A percentile compares a stretch with the other conserved stretches of the same genome.
These are phyloP conservation scores for Amauroascus niger DNA, from an alignment of 2,329 filamentous ascomycete genomes.

Conservation along the genomic window DNA sequence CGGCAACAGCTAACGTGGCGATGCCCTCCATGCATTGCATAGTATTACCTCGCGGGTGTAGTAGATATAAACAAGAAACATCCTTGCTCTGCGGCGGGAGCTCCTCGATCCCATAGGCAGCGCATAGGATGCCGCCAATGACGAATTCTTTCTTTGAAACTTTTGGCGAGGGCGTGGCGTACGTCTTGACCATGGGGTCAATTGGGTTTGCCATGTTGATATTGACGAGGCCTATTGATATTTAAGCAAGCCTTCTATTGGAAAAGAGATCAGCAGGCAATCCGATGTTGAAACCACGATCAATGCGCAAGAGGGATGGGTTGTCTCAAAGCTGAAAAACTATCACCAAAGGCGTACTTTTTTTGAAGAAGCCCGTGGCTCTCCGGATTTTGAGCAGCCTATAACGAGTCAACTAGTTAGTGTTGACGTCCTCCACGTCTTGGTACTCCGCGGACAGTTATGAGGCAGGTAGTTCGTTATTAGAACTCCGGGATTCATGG, in stretches of 20 bases:
- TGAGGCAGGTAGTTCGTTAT: no score
- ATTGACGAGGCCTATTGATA: neutral
- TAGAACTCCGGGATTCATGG: no score
- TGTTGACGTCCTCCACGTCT: neutral
- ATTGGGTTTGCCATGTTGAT: conserved; percentile 28
- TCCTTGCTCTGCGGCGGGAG: conserved; percentile 47
- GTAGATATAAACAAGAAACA: conserved; percentile 78
- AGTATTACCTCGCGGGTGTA: conserved; percentile 66
- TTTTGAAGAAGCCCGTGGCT: neutral
- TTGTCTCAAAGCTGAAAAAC: no score
- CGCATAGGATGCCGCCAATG: conserved; percentile 68
- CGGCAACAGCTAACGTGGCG: conserved; percentile 57
- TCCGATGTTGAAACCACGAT: neutral
- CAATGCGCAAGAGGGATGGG: neutral
- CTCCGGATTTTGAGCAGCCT: no score
- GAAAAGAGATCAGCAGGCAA: neutral
- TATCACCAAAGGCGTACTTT: conserved; percentile 1
- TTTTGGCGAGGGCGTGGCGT: conserved; percentile 14
- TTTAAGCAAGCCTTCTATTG: neutral
- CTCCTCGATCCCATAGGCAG: conserved; percentile 72
- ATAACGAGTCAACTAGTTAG: no score
- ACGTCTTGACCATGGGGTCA: conserved; percentile 27
- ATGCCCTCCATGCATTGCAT: conserved; percentile 67
- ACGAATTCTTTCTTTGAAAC: conserved; percentile 58
- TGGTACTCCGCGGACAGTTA: no score